A percentile compares a stretch with the other conserved stretches of the same genome.
Conservation (phyloP, 441 rosid species). For the Erodium trifolium region DNA sequence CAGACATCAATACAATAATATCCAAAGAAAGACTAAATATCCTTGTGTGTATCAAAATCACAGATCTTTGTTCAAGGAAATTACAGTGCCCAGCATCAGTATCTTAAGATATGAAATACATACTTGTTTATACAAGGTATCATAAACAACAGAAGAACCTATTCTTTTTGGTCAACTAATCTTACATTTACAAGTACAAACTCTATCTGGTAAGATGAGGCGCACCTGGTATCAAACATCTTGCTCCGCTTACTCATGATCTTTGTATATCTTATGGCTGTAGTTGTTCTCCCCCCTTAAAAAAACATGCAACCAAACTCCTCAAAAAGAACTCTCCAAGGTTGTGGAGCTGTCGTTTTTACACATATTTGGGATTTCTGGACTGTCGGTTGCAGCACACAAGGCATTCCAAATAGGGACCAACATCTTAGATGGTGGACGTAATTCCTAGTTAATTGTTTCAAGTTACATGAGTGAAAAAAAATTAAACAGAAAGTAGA, state of each 20-base stretch:
- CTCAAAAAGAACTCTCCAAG: neutral
- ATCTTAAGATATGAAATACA: neutral
- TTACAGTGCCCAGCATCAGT: neutral
- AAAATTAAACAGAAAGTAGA: neutral
- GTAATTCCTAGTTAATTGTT: slow-evolving; percentile 44
- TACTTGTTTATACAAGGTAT: neutral
- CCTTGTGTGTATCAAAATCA: no score
- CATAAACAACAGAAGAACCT: neutral
- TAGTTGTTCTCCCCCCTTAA: neutral
- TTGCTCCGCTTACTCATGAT: neutral
- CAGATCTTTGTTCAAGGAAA: no score
- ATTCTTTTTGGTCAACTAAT: neutral
- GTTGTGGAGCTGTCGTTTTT: neutral
- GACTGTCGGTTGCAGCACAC: slow-evolving; percentile 39
- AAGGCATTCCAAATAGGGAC: slow-evolving; percentile 81
- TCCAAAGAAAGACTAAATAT: no score
- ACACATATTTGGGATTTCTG: slow-evolving; percentile 23
- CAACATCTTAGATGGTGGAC: slow-evolving; percentile 72
- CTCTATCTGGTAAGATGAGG: neutral
- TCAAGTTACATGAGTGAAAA: slow-evolving; percentile 8
- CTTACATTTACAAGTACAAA: slow-evolving; percentile 1
- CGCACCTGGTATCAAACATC: neutral
- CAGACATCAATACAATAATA: no score
- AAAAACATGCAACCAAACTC: neutral
- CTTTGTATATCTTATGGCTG: neutral